Conservation (phyloP, 148 eudicot genomes). For the Oxyria digyna region DNA sequence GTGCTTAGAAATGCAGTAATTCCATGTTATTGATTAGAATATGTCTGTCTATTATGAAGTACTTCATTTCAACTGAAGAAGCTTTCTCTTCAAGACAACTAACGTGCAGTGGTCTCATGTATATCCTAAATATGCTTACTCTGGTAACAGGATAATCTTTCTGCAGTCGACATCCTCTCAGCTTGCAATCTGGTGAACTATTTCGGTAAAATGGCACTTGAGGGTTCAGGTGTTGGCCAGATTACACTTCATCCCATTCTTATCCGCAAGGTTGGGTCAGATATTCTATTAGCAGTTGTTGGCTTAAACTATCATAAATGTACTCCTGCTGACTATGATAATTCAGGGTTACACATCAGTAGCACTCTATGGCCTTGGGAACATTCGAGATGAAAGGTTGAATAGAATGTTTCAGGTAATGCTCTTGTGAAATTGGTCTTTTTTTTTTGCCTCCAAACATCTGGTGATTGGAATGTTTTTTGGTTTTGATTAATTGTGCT, state of each 20-base stretch:
- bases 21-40: not conserved
- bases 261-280: conserved; percentile 62
- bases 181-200: conserved; percentile 97
- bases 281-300: conserved; percentile 2
- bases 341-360: conserved; percentile 80
- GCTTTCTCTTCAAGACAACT: conserved; percentile 1
- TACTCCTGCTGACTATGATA: conserved; percentile 7
- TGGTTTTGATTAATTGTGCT: conserved; percentile 9
- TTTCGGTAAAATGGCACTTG: conserved; percentile 98
- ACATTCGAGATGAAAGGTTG: conserved; percentile 94
- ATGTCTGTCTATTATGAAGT: not conserved
- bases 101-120: not conserved
- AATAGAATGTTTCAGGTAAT: conserved; percentile 98
- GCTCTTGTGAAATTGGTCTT: not conserved
- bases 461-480: not conserved
- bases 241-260: conserved; percentile 81
- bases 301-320: not conserved
- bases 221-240: conserved; percentile 97
- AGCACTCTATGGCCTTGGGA: conserved; percentile 96
- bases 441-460: not conserved
- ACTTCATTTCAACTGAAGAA: not conserved
- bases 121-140: not conserved
- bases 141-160: conserved; percentile 84
- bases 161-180: conserved; percentile 96
- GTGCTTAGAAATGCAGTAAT: not conserved